phyloP scores from a whole-genome alignment of 768 basidiomycete genomes.

The Austroboletus festivus region DNA sequence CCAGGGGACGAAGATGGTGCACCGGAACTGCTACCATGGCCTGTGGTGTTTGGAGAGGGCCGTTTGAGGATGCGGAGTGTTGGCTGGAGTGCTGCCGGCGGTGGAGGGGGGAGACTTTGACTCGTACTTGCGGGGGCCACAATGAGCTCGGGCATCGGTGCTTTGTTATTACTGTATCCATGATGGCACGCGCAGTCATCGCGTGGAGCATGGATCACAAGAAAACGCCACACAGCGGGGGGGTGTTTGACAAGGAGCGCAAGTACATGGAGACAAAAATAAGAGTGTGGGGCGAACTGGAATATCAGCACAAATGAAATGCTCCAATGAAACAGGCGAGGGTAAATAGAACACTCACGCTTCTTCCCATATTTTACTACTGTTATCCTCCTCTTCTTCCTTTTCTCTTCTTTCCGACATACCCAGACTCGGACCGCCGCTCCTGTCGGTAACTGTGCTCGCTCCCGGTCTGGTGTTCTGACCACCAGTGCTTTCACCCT shows the following conservation, averaged over 20 bases:
- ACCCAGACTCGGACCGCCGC: background rate
- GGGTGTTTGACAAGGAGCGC: too few relatives aligned
- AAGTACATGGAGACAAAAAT: background rate
- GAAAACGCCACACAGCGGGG: too few relatives aligned
- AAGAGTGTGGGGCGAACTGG: conserved; percentile 4
- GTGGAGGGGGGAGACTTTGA: conserved; percentile 44
- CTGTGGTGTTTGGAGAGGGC: conserved; percentile 35
- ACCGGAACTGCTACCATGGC: background rate
- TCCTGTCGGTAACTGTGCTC: background rate
- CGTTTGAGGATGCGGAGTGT: conserved; percentile 73
- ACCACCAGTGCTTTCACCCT: too few relatives aligned
- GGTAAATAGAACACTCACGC: conserved; percentile 49
- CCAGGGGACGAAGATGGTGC: background rate
- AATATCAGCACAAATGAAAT: conserved; percentile 8
- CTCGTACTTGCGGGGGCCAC: conserved; percentile 39
- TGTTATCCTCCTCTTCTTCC: conserved; percentile 31
- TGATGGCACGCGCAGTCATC: background rate
- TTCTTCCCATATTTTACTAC: conserved; percentile 57
- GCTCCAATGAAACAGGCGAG: background rate
- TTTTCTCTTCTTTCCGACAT: too few relatives aligned
- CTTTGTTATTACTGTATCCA: conserved; percentile 48
- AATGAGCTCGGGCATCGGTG: conserved; percentile 67
- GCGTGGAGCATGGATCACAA: too few relatives aligned
- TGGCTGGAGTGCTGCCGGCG: conserved; percentile 56
- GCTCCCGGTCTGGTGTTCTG: too few relatives aligned